Percentiles rank a stretch among this genome's conserved stretches.
Evolutionary conservation across 192 early-diverging fungal genomes (phyloP).

Genomic region (Coemansia sp.): DNA sequence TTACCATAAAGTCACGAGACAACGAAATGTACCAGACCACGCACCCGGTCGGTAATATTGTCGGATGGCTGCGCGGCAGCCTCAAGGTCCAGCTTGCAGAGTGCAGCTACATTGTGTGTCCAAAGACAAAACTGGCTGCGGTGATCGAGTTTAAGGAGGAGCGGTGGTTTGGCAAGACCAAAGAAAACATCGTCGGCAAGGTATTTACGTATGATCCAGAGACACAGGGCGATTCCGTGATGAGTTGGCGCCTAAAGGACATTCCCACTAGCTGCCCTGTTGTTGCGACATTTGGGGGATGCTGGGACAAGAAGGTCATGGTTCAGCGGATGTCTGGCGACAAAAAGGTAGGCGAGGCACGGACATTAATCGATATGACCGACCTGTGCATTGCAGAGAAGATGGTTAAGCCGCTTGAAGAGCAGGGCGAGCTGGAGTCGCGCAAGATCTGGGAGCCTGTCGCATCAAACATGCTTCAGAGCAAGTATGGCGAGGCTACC

Average conservation of each 20-base stretch:
- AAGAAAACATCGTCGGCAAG: conserved; percentile 67
- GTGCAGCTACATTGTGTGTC: conserved; percentile 62
- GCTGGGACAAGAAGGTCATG: conserved; percentile 65
- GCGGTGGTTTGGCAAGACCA: conserved; percentile 67
- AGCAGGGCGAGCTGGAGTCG: conserved; percentile 66
- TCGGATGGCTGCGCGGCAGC: conserved; percentile 66
- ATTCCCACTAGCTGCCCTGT: conserved; percentile 56
- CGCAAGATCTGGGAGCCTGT: conserved; percentile 65
- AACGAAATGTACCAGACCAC: conserved; percentile 67
- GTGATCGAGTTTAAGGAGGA: conserved; percentile 75
- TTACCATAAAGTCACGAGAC: conserved; percentile 58
- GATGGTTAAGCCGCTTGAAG: conserved; percentile 55
- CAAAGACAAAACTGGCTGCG: conserved; percentile 60
- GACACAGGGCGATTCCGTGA: conserved; percentile 25
- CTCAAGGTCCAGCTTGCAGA: conserved; percentile 66
- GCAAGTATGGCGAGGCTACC: conserved; percentile 63
- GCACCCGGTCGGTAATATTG: conserved; percentile 66
- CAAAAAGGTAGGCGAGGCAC: conserved; percentile 5
- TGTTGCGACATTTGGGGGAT: conserved; percentile 61
- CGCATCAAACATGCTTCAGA: conserved; percentile 57
- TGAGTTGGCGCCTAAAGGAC: conserved; percentile 56
- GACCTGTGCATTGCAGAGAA: conserved; percentile 54
- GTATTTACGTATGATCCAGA: conserved; percentile 63
- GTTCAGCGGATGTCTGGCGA: conserved; percentile 23
- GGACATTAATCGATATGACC: conserved; percentile 59